Evolutionary conservation across 2,329 filamentous ascomycete species (phyloP).

Genomic region (Claviceps sp.): DNA sequence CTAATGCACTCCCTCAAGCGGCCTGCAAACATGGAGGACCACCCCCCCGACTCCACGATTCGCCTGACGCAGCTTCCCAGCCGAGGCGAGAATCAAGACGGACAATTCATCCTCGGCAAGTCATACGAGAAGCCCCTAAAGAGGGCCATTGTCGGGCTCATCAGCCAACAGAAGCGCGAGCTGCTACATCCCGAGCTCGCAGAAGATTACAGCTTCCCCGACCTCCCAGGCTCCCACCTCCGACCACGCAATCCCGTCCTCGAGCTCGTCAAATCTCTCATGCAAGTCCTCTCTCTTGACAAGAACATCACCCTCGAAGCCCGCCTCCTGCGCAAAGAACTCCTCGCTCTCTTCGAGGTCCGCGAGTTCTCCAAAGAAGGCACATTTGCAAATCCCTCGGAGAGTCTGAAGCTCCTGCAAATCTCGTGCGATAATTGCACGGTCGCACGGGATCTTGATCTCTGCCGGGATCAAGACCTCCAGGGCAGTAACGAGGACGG

Average conservation of each 20-base stretch:
- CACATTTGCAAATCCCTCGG: conserved; percentile 76
- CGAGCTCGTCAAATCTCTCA: conserved; percentile 82
- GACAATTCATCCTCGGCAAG: conserved; percentile 59
- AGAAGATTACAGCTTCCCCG: conserved; percentile 74
- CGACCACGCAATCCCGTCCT: conserved; percentile 54
- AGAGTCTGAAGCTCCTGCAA: conserved; percentile 58
- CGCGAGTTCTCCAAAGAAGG: conserved; percentile 85
- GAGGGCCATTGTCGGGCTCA: conserved; percentile 71
- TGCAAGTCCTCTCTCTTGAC: conserved; percentile 84
- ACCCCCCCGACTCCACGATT: conserved; percentile 31
- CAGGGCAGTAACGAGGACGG: conserved; percentile 25
- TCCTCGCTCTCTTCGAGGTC: conserved; percentile 82
- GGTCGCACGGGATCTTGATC: conserved; percentile 73
- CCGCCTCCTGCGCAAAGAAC: conserved; percentile 73
- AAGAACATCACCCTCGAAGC: conserved; percentile 84
- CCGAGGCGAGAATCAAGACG: conserved; percentile 48
- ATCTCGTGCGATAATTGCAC: conserved; percentile 86
- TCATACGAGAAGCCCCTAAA: conserved; percentile 80
- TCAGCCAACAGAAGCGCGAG: conserved; percentile 77
- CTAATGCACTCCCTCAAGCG: conserved; percentile 83
- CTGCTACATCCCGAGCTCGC: conserved; percentile 80
- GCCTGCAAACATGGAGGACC: conserved; percentile 35
- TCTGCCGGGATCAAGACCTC: conserved; percentile 80
- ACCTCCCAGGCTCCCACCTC: conserved; percentile 57
- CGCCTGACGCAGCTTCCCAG: conserved; percentile 45